Evolutionary conservation across 805 yeast species (phyloP).

Genomic region (Spathaspora sp.): DNA sequence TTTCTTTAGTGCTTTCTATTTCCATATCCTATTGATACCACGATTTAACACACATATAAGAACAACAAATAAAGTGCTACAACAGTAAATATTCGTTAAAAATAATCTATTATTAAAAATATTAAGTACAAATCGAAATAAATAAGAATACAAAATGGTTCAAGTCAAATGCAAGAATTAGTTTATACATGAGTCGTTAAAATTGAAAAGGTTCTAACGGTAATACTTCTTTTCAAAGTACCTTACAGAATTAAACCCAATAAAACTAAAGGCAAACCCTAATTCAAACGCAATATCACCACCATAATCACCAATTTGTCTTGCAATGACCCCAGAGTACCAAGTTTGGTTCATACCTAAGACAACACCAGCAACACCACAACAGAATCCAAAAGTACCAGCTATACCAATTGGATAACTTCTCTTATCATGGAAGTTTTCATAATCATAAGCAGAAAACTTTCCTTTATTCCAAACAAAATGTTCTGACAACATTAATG

Average conservation of each 20-base stretch:
- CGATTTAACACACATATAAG: too few species aligned
- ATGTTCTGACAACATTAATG: constrained; percentile 77
- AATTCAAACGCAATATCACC: constrained; percentile 89
- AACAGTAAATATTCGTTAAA: neutral
- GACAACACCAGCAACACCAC: constrained; percentile 83
- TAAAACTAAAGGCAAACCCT: constrained; percentile 61
- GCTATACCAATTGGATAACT: constrained; percentile 75
- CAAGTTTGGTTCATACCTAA: constrained; percentile 86
- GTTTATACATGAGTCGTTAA: too few species aligned
- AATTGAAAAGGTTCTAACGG: neutral
- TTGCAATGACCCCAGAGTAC: constrained; percentile 71
- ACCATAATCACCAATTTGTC: constrained; percentile 58
- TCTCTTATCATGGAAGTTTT: constrained; percentile 53
- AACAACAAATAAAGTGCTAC: too few species aligned
- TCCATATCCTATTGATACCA: too few species aligned
- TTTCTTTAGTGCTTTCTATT: too few species aligned
- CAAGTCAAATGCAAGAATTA: neutral
- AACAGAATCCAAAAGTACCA: constrained; percentile 71
- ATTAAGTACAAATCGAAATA: neutral
- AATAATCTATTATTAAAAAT: neutral
- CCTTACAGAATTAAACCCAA: constrained; percentile 56
- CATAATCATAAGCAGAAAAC: constrained; percentile 57
- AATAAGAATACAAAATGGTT: neutral
- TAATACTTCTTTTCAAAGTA: constrained; percentile 61
- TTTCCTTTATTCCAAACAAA: constrained; percentile 68